Base-by-base conservation (phyloP, 2,329 filamentous ascomycete genomes). In the Emergomyces orientalis region DNA sequence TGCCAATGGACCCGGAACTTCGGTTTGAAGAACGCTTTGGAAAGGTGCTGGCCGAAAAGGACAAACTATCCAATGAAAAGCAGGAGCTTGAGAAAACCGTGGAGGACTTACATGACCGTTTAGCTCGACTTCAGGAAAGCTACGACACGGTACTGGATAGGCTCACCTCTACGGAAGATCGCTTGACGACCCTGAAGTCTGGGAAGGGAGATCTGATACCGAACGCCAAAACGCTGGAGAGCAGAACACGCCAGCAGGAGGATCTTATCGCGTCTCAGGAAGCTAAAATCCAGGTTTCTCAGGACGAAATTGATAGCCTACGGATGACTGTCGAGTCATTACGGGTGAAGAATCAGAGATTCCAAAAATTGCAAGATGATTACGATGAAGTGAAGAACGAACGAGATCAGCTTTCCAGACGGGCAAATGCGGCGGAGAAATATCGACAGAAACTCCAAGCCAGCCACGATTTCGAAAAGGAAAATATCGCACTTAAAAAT, bases 261-360 rank as follows among this genome's bases (percentile, higher is more conserved):
- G 82, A 87, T 63, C 79, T 90, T 59, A 91, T 92, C 70, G 85
- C 86, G 47, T 82, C 80, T 30, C 84, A 90, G 67, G 89, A 92
- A 72, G 81, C 82, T 25, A 83, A 89, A 67, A 75, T 87, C 13
- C 83, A 88, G 63, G 78, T 81, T 39, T 69, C 75, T 37, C 75
- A 79, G 63, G 72, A 77, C 62, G 76, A 79, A 63, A 74, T 78
- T 7, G 76, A 78, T 65, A 74, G 75, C 34, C 68, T 80, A 34
- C 73, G 75, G 25, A 79, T 78, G 73, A 74, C 72, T 0, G 71
- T 78, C 30, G 77, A 79, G 63, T 76, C 76, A 5, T 68, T 79
- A 63, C 75, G 75, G 54, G 74, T 77, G 62, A 78, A 80, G 66
- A 76, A 76, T 22, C 75, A 79, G 63, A 74, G 76, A 41, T 76